These are phyloP conservation scores for Ceratocystis papillata DNA, from an alignment of 2,329 filamentous ascomycete genomes.

Conservation along the genomic window DNA sequence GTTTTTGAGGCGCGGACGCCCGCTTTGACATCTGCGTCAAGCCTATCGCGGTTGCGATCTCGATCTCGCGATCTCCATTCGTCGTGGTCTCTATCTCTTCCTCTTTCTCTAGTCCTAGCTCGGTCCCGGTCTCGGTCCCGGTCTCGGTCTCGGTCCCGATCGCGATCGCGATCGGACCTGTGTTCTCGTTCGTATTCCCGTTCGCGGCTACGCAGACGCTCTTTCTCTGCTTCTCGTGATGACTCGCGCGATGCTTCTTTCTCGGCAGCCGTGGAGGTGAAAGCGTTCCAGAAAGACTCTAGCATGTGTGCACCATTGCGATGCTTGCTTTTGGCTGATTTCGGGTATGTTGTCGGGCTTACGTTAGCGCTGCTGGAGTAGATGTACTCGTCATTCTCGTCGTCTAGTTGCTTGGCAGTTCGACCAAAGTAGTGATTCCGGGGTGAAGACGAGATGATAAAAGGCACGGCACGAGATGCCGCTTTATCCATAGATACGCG, in stretches of 20 bases:
- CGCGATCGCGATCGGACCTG: slow-evolving; percentile 15
- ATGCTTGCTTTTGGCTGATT: slow-evolving; percentile 10
- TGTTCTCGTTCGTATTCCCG: slow-evolving; percentile 16
- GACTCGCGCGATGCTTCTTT: slow-evolving; percentile 17
- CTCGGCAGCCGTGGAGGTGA: slow-evolving; percentile 10
- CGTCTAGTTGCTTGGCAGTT: neutral
- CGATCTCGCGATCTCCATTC: slow-evolving; percentile 17
- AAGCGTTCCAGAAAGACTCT: slow-evolving; percentile 16
- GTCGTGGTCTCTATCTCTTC: slow-evolving; percentile 6
- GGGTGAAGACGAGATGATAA: slow-evolving; percentile 17
- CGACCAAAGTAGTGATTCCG: neutral
- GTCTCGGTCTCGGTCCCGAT: slow-evolving; percentile 5
- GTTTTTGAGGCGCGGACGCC: neutral
- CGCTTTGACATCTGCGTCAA: slow-evolving; percentile 11
- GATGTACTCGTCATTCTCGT: slow-evolving; percentile 17
- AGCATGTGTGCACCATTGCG: slow-evolving; percentile 10
- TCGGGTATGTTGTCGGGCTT: neutral
- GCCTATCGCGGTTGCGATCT: slow-evolving; percentile 17
- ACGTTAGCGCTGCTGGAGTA: neutral
- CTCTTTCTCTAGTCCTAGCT: neutral
- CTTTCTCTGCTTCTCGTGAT: slow-evolving; percentile 14
- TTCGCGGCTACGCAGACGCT: slow-evolving; percentile 15
- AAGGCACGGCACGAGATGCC: neutral
- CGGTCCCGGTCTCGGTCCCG: neutral
- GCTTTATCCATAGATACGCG: slow-evolving; percentile 16